Evolutionary conservation across 345 rosid species (phyloP).

Genomic region (Orychophragmus violaceus): DNA sequence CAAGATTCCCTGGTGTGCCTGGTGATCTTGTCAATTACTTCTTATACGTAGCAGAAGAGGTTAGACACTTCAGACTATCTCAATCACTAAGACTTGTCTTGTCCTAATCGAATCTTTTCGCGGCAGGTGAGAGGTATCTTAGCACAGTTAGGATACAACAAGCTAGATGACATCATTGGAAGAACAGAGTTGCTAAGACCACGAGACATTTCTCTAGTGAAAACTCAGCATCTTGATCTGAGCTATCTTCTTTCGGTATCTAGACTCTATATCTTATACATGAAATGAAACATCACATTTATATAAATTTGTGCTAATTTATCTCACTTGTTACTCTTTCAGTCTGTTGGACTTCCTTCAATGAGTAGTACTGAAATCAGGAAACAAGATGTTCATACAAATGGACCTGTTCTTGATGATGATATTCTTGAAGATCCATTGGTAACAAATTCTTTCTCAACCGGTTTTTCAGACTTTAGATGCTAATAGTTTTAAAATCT

Average conservation of each 20-base stretch:
- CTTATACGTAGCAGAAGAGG: slow-evolving; percentile 98
- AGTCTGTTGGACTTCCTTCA: slow-evolving; percentile 83
- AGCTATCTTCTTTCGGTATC: slow-evolving; percentile 65
- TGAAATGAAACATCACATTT: neutral
- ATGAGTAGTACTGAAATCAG: slow-evolving; percentile 87
- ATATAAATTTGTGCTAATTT: neutral
- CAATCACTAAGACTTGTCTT: neutral
- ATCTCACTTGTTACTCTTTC: slow-evolving; percentile 14
- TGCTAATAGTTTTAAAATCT: slow-evolving; percentile 4
- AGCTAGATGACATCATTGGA: slow-evolving; percentile 89
- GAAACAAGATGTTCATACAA: slow-evolving; percentile 80
- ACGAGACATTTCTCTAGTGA: slow-evolving; percentile 87
- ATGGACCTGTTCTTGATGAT: slow-evolving; percentile 85
- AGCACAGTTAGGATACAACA: slow-evolving; percentile 84
- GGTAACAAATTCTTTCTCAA: slow-evolving; percentile 40
- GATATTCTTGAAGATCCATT: slow-evolving; percentile 71
- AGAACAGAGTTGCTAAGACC: slow-evolving; percentile 64
- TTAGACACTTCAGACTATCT: slow-evolving; percentile 21
- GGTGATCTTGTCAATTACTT: slow-evolving; percentile 97
- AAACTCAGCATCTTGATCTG: slow-evolving; percentile 96
- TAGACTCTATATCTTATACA: neutral
- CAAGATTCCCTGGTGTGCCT: slow-evolving; percentile 98
- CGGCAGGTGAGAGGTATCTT: slow-evolving; percentile 83
- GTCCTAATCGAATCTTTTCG: neutral
- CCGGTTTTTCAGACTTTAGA: neutral